These are phyloP conservation scores for Acacia confusa DNA, from an alignment of 306 rosid species.

Conservation along the genomic window DNA sequence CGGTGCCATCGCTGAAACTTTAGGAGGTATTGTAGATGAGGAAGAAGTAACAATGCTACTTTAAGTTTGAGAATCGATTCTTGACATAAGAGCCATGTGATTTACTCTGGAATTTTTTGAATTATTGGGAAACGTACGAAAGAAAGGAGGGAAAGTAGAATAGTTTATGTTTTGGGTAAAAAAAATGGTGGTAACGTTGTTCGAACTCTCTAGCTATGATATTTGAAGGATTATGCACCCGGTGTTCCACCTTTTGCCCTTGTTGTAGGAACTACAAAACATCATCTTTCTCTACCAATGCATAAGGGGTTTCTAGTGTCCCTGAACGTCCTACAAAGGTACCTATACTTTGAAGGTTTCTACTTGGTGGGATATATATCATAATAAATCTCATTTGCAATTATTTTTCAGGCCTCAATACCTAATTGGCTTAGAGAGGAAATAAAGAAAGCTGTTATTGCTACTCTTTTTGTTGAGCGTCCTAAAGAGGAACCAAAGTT, in stretches of 20 bases:
- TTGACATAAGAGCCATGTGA: no score
- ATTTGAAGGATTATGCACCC: no score
- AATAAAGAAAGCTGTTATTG: constrained; percentile 82
- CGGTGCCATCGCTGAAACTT: no score
- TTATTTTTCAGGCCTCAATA: constrained; percentile 73
- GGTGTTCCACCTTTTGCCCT: constrained; percentile 60
- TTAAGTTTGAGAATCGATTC: no score
- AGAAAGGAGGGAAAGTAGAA: no score
- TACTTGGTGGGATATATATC: constrained; percentile 24
- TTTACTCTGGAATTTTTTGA: no score
- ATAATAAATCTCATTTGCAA: constrained; percentile 29
- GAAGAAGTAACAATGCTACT: no score
- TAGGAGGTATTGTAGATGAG: no score
- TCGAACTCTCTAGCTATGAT: no score
- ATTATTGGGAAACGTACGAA: no score
- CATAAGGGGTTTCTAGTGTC: constrained; percentile 69
- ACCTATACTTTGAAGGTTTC: constrained; percentile 24
- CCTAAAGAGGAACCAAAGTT: constrained; percentile 58
- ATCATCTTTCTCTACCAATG: constrained; percentile 69
- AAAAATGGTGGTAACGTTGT: no score
- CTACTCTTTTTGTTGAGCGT: constrained; percentile 68
- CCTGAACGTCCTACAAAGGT: constrained; percentile 98
- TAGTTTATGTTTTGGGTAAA: no score
- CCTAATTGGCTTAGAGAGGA: constrained; percentile 99
- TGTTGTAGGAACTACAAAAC: constrained; percentile 58